Conservation (phyloP, 306 rosid species). For the Quercus ilex region DNA sequence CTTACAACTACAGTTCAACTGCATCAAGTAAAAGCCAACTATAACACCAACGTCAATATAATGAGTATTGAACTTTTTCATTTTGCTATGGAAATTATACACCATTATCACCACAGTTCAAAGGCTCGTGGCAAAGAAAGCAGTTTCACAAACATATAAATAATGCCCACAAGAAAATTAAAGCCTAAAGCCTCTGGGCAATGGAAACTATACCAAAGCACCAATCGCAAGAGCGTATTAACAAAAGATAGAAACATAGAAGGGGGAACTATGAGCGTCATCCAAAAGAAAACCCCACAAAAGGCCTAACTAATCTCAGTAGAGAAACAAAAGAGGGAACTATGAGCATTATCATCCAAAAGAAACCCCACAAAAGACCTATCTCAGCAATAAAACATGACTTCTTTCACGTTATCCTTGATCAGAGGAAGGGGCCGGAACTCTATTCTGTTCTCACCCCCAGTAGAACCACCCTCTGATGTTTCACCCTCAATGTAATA, state of each 20-base stretch:
- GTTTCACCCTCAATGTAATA: constrained; percentile 26
- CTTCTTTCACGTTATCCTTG: constrained; percentile 35
- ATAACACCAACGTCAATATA: no score
- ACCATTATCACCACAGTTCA: no score
- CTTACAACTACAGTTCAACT: no score
- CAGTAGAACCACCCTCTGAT: constrained; percentile 27
- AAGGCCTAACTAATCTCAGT: background rate
- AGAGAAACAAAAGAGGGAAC: background rate
- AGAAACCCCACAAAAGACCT: background rate
- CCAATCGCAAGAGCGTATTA: no score
- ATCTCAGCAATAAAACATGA: constrained; percentile 40
- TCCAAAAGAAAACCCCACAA: background rate
- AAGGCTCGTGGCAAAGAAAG: no score
- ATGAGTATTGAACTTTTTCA: no score
- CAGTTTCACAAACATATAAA: no score
- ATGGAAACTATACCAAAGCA: no score
- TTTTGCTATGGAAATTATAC: no score
- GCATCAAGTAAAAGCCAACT: no score
- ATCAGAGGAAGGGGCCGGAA: constrained; percentile 24
- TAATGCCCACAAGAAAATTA: no score
- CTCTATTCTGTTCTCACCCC: background rate
- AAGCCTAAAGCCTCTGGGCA: no score
- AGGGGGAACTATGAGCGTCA: background rate
- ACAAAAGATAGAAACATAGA: background rate
- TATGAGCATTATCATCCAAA: background rate